Evolutionary conservation across 306 rosid species (phyloP).

Genomic region (Purshia tridentata): DNA sequence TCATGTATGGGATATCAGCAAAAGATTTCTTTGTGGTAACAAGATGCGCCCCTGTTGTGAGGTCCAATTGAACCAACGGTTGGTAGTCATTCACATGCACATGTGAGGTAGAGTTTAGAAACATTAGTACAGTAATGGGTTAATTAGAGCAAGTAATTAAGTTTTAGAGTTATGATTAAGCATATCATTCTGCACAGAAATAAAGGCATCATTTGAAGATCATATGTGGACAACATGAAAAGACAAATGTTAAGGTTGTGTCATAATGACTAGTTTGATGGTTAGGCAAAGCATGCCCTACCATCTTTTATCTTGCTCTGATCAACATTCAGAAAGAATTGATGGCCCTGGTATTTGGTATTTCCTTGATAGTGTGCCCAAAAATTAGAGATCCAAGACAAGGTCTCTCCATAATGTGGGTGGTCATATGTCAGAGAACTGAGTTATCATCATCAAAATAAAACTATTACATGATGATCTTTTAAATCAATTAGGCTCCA

Average conservation of each 20-base stretch:
- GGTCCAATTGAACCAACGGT: too few relatives aligned
- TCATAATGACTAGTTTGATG: conserved; percentile 70
- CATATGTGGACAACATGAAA: conserved; percentile 79
- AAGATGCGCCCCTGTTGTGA: not conserved
- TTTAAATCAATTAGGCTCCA: conserved; percentile 3
- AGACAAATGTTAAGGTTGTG: conserved; percentile 97
- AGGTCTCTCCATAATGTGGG: conserved; percentile 18
- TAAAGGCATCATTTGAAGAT: conserved; percentile 50
- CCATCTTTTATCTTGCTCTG: conserved; percentile 50
- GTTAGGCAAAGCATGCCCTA: conserved; percentile 59
- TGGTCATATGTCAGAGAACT: conserved; percentile 16
- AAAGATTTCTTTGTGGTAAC: conserved; percentile 42
- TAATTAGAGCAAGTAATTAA: not conserved
- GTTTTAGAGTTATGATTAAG: conserved; percentile 13
- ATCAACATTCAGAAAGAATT: conserved; percentile 42
- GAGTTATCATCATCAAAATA: not conserved
- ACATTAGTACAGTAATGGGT: not conserved
- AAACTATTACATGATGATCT: not conserved
- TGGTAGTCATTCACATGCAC: too few relatives aligned
- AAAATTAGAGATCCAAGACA: not conserved
- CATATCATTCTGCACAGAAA: conserved; percentile 31
- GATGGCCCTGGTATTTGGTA: conserved; percentile 53
- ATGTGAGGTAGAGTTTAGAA: not conserved
- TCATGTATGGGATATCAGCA: conserved; percentile 38
- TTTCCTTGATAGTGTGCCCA: conserved; percentile 1